Conservation (phyloP, 2,329 filamentous ascomycete genomes). For the Fusarium pilosicola region DNA sequence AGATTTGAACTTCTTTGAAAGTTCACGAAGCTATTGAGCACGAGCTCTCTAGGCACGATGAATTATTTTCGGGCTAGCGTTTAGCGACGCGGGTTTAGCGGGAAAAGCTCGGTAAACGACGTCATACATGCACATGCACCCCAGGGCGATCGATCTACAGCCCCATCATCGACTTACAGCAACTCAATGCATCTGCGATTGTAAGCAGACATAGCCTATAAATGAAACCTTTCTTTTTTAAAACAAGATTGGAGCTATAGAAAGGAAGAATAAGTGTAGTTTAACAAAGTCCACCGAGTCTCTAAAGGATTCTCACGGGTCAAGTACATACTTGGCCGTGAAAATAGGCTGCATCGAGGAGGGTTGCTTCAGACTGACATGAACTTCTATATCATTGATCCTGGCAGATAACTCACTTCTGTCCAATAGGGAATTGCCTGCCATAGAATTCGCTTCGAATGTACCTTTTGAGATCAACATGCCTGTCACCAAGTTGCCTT, state of each 20-base stretch:
- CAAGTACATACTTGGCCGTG: neutral
- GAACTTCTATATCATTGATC: neutral
- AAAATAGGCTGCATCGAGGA: neutral
- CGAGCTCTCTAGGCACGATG: slow-evolving; percentile 26
- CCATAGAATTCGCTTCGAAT: rapidly evolving
- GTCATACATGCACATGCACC: slow-evolving; percentile 20
- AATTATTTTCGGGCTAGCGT: slow-evolving; percentile 22
- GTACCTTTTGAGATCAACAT: rapidly evolving
- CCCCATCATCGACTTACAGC: neutral
- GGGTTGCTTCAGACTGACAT: neutral
- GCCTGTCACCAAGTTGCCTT: too few relatives aligned
- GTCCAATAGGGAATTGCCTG: rapidly evolving
- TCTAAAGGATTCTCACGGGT: neutral
- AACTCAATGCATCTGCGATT: neutral
- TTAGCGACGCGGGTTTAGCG: neutral
- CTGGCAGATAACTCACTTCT: neutral
- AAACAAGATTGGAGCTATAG: too few relatives aligned
- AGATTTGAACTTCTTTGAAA: neutral
- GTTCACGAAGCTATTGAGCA: slow-evolving; percentile 22
- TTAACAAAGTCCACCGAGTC: rapidly evolving
- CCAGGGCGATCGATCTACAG: slow-evolving; percentile 4
- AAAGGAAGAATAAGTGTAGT: neutral
- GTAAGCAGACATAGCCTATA: neutral
- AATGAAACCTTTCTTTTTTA: neutral
- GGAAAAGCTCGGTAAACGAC: slow-evolving; percentile 29